Percentiles rank a stretch among this genome's conserved stretches.
Evolutionary conservation across 2,329 filamentous ascomycete species (phyloP).

Genomic region (Cucurbitaria berberidis): DNA sequence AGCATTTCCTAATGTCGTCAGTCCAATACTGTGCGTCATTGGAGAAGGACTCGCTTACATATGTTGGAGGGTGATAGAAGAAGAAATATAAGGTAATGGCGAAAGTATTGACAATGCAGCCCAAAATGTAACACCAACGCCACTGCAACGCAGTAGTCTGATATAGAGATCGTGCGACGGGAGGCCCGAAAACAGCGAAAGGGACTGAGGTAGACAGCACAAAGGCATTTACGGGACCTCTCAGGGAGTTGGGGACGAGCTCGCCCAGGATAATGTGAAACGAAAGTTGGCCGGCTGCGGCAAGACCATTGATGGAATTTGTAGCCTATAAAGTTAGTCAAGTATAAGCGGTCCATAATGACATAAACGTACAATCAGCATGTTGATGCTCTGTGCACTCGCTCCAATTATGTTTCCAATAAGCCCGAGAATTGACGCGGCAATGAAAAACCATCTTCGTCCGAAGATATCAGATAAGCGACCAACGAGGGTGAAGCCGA

Average conservation of each 20-base stretch:
- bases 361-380: conserved; percentile 30
- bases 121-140: conserved; percentile 43
- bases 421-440: conserved; percentile 40
- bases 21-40: not conserved
- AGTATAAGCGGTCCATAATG: not conserved
- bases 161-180: conserved; percentile 38
- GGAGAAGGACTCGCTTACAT: conserved; percentile 21
- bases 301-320: conserved; percentile 46
- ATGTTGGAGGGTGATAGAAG: conserved; percentile 47
- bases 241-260: conserved; percentile 43
- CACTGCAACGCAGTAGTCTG: conserved; percentile 40
- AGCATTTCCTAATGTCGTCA: conserved; percentile 38
- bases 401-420: conserved; percentile 47
- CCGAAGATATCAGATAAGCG: conserved; percentile 50
- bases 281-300: conserved; percentile 48
- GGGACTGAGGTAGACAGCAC: conserved; percentile 38
- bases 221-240: conserved; percentile 47
- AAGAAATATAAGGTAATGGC: conserved; percentile 41
- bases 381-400: conserved; percentile 42
- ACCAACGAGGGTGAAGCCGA: conserved; percentile 48
- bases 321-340: conserved; percentile 24
- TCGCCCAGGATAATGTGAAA: conserved; percentile 49
- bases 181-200: conserved; percentile 41
- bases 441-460: conserved; percentile 45
- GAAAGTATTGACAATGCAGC: conserved; percentile 37